Evolutionary conservation across 1,284 basidiomycete genomes (phyloP).

Genomic region (Melanopsichium pennsylvanicum): DNA sequence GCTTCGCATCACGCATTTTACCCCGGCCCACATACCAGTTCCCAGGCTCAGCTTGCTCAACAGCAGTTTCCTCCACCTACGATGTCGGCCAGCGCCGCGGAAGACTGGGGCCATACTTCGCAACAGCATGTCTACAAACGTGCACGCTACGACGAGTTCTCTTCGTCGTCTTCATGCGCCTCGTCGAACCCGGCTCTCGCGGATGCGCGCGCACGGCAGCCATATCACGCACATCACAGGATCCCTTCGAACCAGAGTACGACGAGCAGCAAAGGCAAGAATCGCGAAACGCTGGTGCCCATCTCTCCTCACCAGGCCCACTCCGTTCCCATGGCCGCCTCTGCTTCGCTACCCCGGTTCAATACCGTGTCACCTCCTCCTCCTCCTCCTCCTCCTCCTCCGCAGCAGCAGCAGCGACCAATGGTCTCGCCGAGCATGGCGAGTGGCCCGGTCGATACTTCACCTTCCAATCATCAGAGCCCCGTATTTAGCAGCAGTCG

Average conservation of each 20-base stretch:
- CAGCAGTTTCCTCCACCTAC: constrained; percentile 27
- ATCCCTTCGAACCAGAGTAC: constrained; percentile 39
- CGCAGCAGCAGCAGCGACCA: constrained; percentile 1
- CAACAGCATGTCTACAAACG: constrained; percentile 41
- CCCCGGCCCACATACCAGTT: not conserved
- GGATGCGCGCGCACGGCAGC: constrained; percentile 18
- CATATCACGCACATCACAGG: constrained; percentile 23
- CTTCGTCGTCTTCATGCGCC: constrained; percentile 18
- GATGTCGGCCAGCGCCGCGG: constrained; percentile 25
- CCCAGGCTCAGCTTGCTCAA: constrained; percentile 6
- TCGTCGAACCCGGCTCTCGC: constrained; percentile 16
- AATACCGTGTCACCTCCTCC: constrained; percentile 8
- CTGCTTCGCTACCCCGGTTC: constrained; percentile 24
- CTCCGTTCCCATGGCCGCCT: constrained; percentile 22
- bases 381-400: too few species aligned
- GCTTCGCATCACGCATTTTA: constrained; percentile 9
- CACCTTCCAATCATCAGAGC: constrained; percentile 14
- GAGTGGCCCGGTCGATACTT: constrained; percentile 17
- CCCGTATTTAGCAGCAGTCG: constrained; percentile 2
- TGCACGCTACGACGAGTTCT: constrained; percentile 25
- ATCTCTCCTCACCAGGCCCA: constrained; percentile 23
- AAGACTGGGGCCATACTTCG: constrained; percentile 36
- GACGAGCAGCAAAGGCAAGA: constrained; percentile 21
- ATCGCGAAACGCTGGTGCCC: constrained; percentile 22
- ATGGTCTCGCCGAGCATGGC: constrained; percentile 10